Conservation (phyloP, 2,329 filamentous ascomycete species). For the Ustulina deusta region DNA sequence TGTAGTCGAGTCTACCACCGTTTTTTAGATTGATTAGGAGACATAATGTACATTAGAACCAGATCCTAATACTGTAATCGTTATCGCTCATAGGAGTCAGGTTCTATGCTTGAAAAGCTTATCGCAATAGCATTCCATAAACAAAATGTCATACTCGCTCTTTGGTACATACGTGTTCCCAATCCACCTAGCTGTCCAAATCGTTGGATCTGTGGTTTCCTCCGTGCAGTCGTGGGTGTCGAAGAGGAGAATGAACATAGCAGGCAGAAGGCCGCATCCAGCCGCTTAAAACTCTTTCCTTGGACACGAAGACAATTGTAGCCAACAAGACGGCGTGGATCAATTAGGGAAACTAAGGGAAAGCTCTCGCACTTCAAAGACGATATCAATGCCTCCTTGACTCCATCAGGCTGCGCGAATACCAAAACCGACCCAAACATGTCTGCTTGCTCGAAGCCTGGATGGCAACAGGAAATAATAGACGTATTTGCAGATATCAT, state of each 20-base stretch:
- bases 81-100: too few relatives aligned
- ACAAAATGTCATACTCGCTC: constrained; percentile 2
- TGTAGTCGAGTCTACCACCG: not conserved
- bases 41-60: not conserved
- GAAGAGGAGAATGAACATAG: not conserved
- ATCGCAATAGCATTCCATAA: not conserved
- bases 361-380: not conserved
- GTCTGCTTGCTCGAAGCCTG: not conserved
- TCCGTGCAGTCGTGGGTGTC: not conserved
- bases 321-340: not conserved
- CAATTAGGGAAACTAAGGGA: not conserved
- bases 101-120: not conserved
- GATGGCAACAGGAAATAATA: not conserved
- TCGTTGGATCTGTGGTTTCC: not conserved
- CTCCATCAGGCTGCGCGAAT: not conserved
- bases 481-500: not conserved
- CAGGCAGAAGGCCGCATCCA: not conserved
- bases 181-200: not conserved
- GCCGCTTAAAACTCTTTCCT: not conserved
- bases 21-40: not conserved
- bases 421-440: not conserved
- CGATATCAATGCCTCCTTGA: not conserved
- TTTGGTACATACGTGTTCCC: constrained; percentile 11
- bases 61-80: not conserved
- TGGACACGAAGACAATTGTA: not conserved